Conservation (phyloP, 768 basidiomycete genomes). For the Tubosaeta sp. region DNA sequence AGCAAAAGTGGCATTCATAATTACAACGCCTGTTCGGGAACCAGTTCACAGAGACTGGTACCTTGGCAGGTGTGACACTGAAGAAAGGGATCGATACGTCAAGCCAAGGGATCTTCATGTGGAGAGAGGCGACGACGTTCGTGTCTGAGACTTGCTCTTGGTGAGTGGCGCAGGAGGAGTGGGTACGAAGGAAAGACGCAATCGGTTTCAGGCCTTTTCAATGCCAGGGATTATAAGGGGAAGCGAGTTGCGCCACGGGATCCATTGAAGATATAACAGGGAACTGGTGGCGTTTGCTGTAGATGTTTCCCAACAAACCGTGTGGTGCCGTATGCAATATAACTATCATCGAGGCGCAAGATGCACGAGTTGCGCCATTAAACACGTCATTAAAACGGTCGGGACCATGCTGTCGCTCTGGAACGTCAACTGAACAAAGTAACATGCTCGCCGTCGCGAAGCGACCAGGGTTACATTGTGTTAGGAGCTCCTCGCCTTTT, state of each 20-base stretch:
- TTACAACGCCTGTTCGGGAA: constrained; percentile 29
- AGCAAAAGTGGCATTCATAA: constrained; percentile 39
- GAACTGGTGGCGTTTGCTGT: not conserved
- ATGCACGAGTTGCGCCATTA: not conserved
- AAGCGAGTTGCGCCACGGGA: not conserved
- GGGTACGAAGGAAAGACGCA: not conserved
- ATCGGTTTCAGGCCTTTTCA: not conserved
- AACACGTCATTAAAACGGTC: not conserved
- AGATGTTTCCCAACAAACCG: not conserved
- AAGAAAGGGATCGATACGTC: constrained; percentile 18
- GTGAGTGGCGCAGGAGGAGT: not conserved
- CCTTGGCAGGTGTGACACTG: constrained; percentile 1
- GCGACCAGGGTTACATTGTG: not conserved
- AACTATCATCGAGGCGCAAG: not conserved
- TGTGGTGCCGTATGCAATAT: not conserved
- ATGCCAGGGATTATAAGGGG: not conserved
- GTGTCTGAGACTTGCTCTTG: too few relatives aligned
- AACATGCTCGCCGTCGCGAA: not conserved
- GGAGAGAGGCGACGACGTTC: not conserved
- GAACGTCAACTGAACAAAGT: not conserved
- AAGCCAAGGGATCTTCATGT: constrained; percentile 12
- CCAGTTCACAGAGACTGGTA: constrained; percentile 27
- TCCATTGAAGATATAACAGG: not conserved
- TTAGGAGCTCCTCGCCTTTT: not conserved
- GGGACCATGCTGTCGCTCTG: not conserved